A percentile compares a stretch with the other conserved stretches of the same genome.
Evolutionary conservation across 352 stramenopile genomes (phyloP).

Genomic region (Phytophthora crassamura): DNA sequence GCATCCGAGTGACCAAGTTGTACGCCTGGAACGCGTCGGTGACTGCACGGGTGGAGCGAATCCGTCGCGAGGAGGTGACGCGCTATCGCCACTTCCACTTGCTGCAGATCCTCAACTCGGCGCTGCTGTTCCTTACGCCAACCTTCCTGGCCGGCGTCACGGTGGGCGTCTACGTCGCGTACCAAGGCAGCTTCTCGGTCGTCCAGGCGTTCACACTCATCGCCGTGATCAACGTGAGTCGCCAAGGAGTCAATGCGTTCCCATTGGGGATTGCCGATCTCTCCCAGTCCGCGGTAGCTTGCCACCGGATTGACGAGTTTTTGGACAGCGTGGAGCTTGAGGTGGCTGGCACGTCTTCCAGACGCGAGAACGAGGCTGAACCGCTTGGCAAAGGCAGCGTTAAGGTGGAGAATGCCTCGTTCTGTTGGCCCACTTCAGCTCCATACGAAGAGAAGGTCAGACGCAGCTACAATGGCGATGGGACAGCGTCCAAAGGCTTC

Average conservation of each 20-base stretch:
- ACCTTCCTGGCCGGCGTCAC: constrained; percentile 47
- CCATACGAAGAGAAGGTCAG: no score
- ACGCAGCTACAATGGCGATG: neutral
- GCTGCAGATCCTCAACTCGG: constrained; percentile 62
- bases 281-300: constrained; percentile 34
- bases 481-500: constrained; percentile 14
- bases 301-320: constrained; percentile 30
- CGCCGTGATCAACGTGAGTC: constrained; percentile 42
- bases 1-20: constrained; percentile 90
- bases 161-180: constrained; percentile 44
- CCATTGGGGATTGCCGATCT: constrained; percentile 30
- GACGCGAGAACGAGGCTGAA: no score
- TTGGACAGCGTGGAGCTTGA: no score
- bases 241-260: constrained; percentile 24
- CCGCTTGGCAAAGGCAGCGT: no score
- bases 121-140: constrained; percentile 54
- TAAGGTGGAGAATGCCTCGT: no score
- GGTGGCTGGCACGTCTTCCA: no score
- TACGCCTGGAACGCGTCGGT: constrained; percentile 80
- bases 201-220: constrained; percentile 56
- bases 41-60: constrained; percentile 44
- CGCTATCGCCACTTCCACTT: constrained; percentile 58
- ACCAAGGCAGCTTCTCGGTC: constrained; percentile 44
- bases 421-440: no score
- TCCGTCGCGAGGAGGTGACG: constrained; percentile 48